Evolutionary conservation across 495 filamentous ascomycete species (phyloP), one percentile per base, ranked within the genome.

Genomic region (Xylaria acuta): DNA sequence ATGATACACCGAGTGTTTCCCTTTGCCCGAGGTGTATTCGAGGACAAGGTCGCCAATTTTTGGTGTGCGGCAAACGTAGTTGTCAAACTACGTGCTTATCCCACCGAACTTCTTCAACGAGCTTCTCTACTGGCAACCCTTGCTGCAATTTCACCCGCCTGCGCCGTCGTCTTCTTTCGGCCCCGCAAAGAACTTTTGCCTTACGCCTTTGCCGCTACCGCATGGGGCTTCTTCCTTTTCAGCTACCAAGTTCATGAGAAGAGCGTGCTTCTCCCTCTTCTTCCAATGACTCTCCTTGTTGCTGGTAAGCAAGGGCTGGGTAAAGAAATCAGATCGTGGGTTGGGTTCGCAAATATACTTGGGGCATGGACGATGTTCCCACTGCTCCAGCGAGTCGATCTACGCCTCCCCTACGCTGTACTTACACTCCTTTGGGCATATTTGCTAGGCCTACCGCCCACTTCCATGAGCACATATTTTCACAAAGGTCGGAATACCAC

Each of bases 191-290:
- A 91, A 9, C 84, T 97, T 27, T 82, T 98, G 2, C 93, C 94
- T 3, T 88, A 92, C 11, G 93, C 92, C 0, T 84, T 98, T 22
- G 91, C 94, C 2, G 86, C 90, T 20, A 93, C 92, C 0, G 91
- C 95, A 1, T 99, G 96, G 96, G 96, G 92, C 3, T 99, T 99
- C 84, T 99, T 98, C 81, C 83, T 99, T 14, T 97, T 94, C 81
- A 95, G 92, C 66, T 99, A 97, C 82, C 96, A 99, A 74, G 96
- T 99, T 0, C 96, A 99, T 80, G 96, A 99, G 82, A 99, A 99
- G 84, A 97, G 93, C 74, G 93, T 97, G 0, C 85, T 99, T 6
- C 88, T 99, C 0, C 96, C 96, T 3, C 85, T 98, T 32, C 88
- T 97, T 72, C 96, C 96, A 0, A 96, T 95, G 90, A 97, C 94